Percentiles rank a stretch among this genome's conserved stretches.
phyloP scores from a whole-genome alignment of 768 basidiomycete genomes.

The Mycena polygramma region DNA sequence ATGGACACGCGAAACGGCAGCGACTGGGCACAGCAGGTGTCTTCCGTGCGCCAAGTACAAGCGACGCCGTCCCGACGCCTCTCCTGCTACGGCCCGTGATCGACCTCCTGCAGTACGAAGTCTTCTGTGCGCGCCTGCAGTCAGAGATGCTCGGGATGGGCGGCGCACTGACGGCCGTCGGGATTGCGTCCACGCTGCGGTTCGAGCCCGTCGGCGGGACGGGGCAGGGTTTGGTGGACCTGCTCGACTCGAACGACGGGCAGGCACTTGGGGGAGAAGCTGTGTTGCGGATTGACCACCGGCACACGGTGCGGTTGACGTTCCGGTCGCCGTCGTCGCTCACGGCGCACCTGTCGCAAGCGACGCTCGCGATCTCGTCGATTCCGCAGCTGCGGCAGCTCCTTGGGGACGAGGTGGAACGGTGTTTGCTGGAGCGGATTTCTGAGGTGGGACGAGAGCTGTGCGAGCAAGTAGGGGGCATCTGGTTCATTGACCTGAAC shows the following conservation, averaged over 20 bases:
- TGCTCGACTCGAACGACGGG: constrained; percentile 52
- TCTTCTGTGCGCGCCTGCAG: constrained; percentile 76
- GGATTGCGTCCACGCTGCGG: constrained; percentile 68
- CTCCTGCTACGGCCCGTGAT: constrained; percentile 80
- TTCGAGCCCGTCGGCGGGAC: constrained; percentile 78
- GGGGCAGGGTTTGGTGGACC: constrained; percentile 68
- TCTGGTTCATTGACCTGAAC: constrained; percentile 85
- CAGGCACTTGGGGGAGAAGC: constrained; percentile 78
- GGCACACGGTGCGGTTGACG: constrained; percentile 82
- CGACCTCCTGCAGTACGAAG: constrained; percentile 83
- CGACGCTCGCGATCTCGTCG: constrained; percentile 79
- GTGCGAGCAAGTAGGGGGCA: constrained; percentile 67
- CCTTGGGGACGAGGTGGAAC: constrained; percentile 82
- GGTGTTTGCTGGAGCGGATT: constrained; percentile 75
- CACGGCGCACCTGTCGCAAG: constrained; percentile 84
- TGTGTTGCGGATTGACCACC: constrained; percentile 74
- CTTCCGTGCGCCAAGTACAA: constrained; percentile 34
- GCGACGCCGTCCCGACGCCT: constrained; percentile 47
- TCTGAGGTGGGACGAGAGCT: constrained; percentile 73
- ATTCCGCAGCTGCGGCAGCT: constrained; percentile 83
- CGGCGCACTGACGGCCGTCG: constrained; percentile 62
- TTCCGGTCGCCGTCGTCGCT: constrained; percentile 82
- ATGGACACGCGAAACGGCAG: constrained; percentile 61
- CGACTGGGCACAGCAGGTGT: constrained; percentile 49
- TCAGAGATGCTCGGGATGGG: constrained; percentile 67